These are phyloP conservation scores for Aspergillus japonicus DNA, from an alignment of 2,329 filamentous ascomycete species.

Conservation along the genomic window DNA sequence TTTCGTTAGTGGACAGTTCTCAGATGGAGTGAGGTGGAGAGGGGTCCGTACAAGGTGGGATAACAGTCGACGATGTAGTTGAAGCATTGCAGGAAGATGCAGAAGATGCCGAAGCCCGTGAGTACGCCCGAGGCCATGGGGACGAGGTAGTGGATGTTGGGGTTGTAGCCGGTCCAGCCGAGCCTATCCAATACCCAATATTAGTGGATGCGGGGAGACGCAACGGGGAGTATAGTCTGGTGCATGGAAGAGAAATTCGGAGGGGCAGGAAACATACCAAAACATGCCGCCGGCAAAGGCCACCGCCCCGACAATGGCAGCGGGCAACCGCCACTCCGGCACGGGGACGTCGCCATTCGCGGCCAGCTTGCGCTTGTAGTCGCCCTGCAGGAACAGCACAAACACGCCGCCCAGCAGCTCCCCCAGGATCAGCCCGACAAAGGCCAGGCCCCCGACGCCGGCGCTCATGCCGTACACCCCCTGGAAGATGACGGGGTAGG, in stretches of 20 bases:
- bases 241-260: too few species aligned
- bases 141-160: slow-evolving; percentile 36
- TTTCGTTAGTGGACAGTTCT: neutral
- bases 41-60: slow-evolving; percentile 35
- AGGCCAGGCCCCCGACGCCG: slow-evolving; percentile 31
- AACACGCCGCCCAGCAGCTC: slow-evolving; percentile 30
- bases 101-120: slow-evolving; percentile 33
- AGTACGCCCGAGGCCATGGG: slow-evolving; percentile 31
- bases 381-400: slow-evolving; percentile 28
- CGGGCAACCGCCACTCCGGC: slow-evolving; percentile 37
- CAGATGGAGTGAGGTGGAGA: too few species aligned
- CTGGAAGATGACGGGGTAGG: slow-evolving; percentile 34
- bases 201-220: too few species aligned
- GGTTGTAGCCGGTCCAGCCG: slow-evolving; percentile 36
- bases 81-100: slow-evolving; percentile 36
- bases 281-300: slow-evolving; percentile 39
- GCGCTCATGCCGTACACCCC: slow-evolving; percentile 32
- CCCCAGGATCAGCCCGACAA: slow-evolving; percentile 34
- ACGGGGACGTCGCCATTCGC: slow-evolving; percentile 32
- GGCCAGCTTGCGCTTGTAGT: slow-evolving; percentile 32
- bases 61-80: slow-evolving; percentile 45
- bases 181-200: slow-evolving; percentile 17
- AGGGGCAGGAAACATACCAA: slow-evolving; percentile 25
- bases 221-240: neutral
- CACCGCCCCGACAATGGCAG: slow-evolving; percentile 33